Evolutionary conservation across 495 filamentous ascomycete species (phyloP).

Genomic region (Staphylotrichum tortipilum): DNA sequence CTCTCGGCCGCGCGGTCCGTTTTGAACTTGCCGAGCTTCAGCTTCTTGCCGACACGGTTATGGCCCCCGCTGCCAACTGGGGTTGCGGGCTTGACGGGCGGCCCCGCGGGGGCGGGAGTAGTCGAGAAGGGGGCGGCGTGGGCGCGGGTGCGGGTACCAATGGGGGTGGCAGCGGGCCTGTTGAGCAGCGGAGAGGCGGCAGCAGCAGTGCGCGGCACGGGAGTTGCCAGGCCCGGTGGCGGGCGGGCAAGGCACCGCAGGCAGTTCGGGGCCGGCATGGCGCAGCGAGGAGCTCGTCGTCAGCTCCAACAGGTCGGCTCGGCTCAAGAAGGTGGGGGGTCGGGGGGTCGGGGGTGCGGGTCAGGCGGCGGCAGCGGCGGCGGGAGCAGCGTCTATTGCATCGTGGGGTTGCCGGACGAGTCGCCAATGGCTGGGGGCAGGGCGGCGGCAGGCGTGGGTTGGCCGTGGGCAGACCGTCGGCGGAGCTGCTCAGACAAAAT

Average conservation of each 20-base stretch:
- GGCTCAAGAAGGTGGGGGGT: no score
- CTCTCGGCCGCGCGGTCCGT: conserved; percentile 39
- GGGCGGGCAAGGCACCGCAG: conserved; percentile 58
- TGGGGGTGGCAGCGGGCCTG: neutral
- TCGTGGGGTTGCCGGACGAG: conserved; percentile 16
- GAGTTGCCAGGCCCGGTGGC: conserved; percentile 33
- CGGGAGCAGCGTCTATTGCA: conserved; percentile 22
- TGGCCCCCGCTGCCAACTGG: conserved; percentile 22
- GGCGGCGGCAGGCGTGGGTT: no score
- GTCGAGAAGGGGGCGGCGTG: conserved; percentile 28
- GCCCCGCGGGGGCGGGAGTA: neutral
- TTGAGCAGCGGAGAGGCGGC: neutral
- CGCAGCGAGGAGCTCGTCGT: conserved; percentile 16
- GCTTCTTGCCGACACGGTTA: conserved; percentile 28
- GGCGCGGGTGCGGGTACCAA: neutral
- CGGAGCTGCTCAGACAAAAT: conserved; percentile 9
- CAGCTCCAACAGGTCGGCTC: no score
- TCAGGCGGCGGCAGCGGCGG: no score
- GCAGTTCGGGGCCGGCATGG: conserved; percentile 61
- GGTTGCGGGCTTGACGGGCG: neutral
- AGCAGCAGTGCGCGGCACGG: neutral
- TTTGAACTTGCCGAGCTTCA: conserved; percentile 41
- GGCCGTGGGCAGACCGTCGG: no score
- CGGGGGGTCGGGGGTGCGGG: no score
- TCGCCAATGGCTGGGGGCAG: conserved; percentile 20